Evolutionary conservation across 148 eudicot genomes (phyloP), one percentile per base, ranked within the genome.

Genomic region (Fallopia convolvulus): DNA sequence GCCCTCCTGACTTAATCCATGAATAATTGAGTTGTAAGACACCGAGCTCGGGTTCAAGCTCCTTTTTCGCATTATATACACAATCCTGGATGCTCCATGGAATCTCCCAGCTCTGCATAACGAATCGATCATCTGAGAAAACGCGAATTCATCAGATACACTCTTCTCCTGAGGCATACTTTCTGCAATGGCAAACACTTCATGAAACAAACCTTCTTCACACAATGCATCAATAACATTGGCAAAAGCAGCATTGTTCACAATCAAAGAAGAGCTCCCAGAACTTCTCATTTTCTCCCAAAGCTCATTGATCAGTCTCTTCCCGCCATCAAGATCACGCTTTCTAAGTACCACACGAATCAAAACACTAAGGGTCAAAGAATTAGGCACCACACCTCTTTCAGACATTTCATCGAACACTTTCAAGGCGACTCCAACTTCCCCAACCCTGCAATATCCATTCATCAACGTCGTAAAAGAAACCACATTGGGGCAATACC

Each of bases 21-120:
- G 97, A 46, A 94, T 82, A 53, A 91, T 86, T 74, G 86, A 81
- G 82, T 94, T 90, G 83, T 92, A 94, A 6, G 91, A 88, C 47
- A 82, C 82, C 30, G 76, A 77, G 76, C 97, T 88, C 41, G 97
- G 97, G 8, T 40, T 82, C 56, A 83, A 82, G 18, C 97, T 95
- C 80, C 83, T 86, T 81, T 85, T 88, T 74, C 88, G 92, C 97
- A 94, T 92, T 70, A 93, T 82, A 86, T 91, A 90, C 65, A 87
- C 86, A 42, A 93, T 87, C 85, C 98, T 90, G 12, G 98, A 88
- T 12, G 98, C 97, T 66, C 90, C 97, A 73, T 91, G 89, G 78
- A 79, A 81, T 83, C 86, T 85, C 76, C 85, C 88, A 73, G 47
- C 90, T 85, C 80, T 86, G 81, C 93, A 90, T 30, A 94, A 86